phyloP scores from a whole-genome alignment of 1,284 basidiomycete species.

The Boletus calvinii region DNA sequence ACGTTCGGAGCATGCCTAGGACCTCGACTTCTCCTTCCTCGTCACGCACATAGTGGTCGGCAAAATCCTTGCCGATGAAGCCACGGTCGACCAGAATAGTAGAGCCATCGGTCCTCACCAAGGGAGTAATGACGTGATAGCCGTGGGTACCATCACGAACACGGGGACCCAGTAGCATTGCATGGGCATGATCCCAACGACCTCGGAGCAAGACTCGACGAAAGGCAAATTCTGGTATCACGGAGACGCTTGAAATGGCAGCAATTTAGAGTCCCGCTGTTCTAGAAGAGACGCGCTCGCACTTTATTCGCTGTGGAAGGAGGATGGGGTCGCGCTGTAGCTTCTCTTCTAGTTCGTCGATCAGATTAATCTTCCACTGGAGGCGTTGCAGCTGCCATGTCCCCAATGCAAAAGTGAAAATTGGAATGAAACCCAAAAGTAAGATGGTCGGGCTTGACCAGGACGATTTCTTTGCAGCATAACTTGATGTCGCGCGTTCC shows the following conservation, averaged over 20 bases:
- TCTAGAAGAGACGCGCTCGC: conserved; percentile 33
- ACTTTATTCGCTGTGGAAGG: conserved; percentile 90
- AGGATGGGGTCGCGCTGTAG: conserved; percentile 76
- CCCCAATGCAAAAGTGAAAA: conserved; percentile 91
- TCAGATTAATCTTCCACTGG: conserved; percentile 93
- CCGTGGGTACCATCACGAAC: conserved; percentile 87
- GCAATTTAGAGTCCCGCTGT: conserved; percentile 11
- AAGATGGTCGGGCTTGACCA: conserved; percentile 74
- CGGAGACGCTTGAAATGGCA: conserved; percentile 49
- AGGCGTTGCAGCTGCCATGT: conserved; percentile 92
- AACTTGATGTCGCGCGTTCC: conserved; percentile 28
- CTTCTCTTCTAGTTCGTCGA: conserved; percentile 94
- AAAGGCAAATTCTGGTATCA: conserved; percentile 84
- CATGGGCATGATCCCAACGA: conserved; percentile 70
- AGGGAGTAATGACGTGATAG: conserved; percentile 84
- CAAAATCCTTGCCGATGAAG: conserved; percentile 74
- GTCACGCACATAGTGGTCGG: conserved; percentile 36
- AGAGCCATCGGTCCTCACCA: conserved; percentile 72
- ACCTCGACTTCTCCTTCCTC: conserved; percentile 62
- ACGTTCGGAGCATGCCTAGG: conserved; percentile 73
- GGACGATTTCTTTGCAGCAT: conserved; percentile 56
- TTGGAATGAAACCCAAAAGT: conserved; percentile 82
- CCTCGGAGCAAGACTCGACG: conserved; percentile 82
- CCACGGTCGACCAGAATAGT: conserved; percentile 92
- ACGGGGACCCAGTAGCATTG: conserved; percentile 84